A percentile compares a stretch with the other conserved stretches of the same genome.
phyloP scores from a whole-genome alignment of 306 rosid genomes.

The Gillenia trifoliata region DNA sequence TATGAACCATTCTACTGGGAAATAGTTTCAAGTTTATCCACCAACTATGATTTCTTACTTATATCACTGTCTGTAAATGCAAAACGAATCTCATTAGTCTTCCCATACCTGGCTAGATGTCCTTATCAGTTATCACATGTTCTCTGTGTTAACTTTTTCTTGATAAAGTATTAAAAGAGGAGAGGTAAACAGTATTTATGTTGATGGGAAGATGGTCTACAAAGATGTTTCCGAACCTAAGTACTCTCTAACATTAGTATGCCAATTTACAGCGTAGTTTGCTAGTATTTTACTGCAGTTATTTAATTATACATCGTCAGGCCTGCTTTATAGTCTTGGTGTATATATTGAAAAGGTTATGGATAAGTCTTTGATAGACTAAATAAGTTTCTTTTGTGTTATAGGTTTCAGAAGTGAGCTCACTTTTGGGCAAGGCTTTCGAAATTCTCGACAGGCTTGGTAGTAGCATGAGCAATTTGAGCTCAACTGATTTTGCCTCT shows the following conservation, averaged over 20 bases:
- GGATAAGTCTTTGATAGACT: constrained; percentile 51
- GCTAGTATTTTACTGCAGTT: too few relatives aligned
- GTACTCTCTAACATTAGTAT: too few relatives aligned
- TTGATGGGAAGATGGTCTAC: too few relatives aligned
- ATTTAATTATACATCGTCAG: too few relatives aligned
- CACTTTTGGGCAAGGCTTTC: constrained; percentile 83
- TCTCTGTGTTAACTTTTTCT: too few relatives aligned
- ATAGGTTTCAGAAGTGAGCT: constrained; percentile 94
- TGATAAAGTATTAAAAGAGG: too few relatives aligned
- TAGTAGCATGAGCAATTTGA: constrained; percentile 87
- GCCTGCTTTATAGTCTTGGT: background rate
- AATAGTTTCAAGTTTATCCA: background rate
- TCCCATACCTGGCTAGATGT: background rate
- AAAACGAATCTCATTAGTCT: background rate
- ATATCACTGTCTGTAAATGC: background rate
- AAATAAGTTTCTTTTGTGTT: constrained; percentile 1
- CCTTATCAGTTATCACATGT: background rate
- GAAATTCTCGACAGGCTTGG: constrained; percentile 98
- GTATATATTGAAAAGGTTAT: constrained; percentile 31
- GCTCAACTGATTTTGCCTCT: constrained; percentile 74
- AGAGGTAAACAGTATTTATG: too few relatives aligned
- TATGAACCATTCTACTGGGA: background rate
- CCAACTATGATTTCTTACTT: background rate
- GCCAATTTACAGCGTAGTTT: too few relatives aligned
- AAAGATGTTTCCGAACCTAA: too few relatives aligned